Conservation (phyloP, 1,284 basidiomycete species). For the Sporisorium graminicola region DNA sequence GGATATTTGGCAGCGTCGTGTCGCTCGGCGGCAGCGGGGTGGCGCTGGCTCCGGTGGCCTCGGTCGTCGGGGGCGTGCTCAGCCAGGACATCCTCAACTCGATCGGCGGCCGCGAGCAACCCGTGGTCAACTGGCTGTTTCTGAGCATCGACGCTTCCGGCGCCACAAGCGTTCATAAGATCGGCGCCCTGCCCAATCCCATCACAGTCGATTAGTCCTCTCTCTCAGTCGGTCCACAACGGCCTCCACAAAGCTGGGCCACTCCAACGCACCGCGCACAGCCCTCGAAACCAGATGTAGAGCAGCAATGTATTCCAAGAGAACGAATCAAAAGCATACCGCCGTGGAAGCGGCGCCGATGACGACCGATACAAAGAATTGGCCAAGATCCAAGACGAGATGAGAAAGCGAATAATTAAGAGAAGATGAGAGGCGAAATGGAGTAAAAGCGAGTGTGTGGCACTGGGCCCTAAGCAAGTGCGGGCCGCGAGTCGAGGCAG, state of each 20-base stretch:
- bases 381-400: neutral
- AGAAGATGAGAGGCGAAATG: neutral
- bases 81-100: conserved; percentile 95
- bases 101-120: conserved; percentile 87
- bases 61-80: conserved; percentile 91
- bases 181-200: conserved; percentile 8
- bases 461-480: neutral
- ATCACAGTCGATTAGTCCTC: conserved; percentile 17
- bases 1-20: conserved; percentile 18
- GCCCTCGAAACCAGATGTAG: neutral
- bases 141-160: conserved; percentile 77
- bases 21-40: conserved; percentile 74
- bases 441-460: neutral
- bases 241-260: too few species aligned
- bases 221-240: neutral
- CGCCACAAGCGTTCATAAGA: conserved; percentile 15
- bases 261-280: neutral
- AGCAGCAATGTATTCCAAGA: neutral
- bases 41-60: conserved; percentile 84
- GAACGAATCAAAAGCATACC: neutral
- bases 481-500: neutral
- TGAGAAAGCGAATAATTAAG: neutral
- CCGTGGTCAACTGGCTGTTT: conserved; percentile 91
- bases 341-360: neutral
- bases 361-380: neutral